Base-by-base conservation (phyloP, 2,329 filamentous ascomycete genomes). In the Botryotinia narcissicola region DNA sequence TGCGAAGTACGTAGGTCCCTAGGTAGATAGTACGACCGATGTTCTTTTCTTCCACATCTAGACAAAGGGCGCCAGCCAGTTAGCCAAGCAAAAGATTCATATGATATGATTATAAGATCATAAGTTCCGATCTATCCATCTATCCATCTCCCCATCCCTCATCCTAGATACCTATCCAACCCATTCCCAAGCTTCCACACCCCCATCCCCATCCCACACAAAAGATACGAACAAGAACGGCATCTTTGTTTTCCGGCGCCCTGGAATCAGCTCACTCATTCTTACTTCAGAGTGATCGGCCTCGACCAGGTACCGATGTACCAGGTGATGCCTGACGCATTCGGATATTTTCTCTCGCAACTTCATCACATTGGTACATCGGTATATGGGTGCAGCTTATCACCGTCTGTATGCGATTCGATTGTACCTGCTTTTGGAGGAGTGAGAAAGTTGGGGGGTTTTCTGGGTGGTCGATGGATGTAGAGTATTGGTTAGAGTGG, bases 251-350 rank as follows among this genome's bases (percentile, higher is more conserved):
- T 42, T 70, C 71, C 71, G 71, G n/a, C 35, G 37, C 25, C 35
- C 37, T 8, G 10, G 42, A 61, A 61, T 70, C 71, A 73, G 71
- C 51, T 70, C 67, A 73, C 67, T n/a, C 48, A 12, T n/a, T 51
- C 48, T 2, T 22, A 6, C 48, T n/a, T 51, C 48, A 14, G 10
- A n/a, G 25, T 5, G 46, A 51, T 51, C 48, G 4, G 25, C 48
- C 48, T 51, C 48, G 9, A 25, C 46, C 46, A 48, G 46, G 22
- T 25, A 48, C 22, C 42, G 7, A 16, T 44, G 20, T 22, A n/a
- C 48, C 4, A 51, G 48, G 25, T 14, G 14, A 51, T n/a, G 4
- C 48, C 48, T 25, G 1, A 29, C 71, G 10, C 40, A 1, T 51
- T 37, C 63, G 57, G 57, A 20, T 60, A 60, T 14, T 37, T 37